Evolutionary conservation across 148 eudicot species (phyloP), one percentile per base, ranked within the genome.

Genomic region (Camellia granthamiana): DNA sequence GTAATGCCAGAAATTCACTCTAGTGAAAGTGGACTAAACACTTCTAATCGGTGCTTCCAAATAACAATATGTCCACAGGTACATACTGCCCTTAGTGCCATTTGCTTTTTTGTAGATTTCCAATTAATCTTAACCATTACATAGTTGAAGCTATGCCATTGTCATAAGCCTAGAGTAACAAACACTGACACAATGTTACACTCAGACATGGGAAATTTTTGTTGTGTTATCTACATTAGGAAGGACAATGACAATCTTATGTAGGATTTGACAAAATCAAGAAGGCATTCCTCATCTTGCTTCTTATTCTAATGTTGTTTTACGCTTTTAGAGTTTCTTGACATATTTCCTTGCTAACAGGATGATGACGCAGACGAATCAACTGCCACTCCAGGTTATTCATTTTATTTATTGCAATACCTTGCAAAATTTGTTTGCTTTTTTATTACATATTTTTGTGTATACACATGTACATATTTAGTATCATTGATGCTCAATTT

Each of bases 21-120:
- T 7, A 92, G 97, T 65, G 95, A 93, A 85, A 93, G 99, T 89
- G 97, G 99, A 42, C 88, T 93, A 43, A 93, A 86, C 90, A 93
- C 97, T 83, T 96, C 99, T 42, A 90, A 84, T 62, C 85, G 91
- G 11, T 96, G 99, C 84, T 96, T 89, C 86, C 95, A 89, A 62
- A 91, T 96, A 68, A 85, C 90, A 44, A 43, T 93, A 59, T 77
- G 85, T 82, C 98, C 97, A 10, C 89, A 93, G 97, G 97, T 96
- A 86, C 69, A 38, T 64, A 43, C 49, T 78, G 30, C 61, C 42
- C 59, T 72, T 72, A n/a, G 42, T 51, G 44, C 54, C n/a, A 69
- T 58, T 67, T 74, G 21, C 54, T 78, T 67, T 65, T 69, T 59
- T 76, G 74, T 89, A 87, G 88, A 86, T 84, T 75, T 51, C 54